Base-by-base conservation (phyloP, 257 asterid species). In the Cruciata laevipes region DNA sequence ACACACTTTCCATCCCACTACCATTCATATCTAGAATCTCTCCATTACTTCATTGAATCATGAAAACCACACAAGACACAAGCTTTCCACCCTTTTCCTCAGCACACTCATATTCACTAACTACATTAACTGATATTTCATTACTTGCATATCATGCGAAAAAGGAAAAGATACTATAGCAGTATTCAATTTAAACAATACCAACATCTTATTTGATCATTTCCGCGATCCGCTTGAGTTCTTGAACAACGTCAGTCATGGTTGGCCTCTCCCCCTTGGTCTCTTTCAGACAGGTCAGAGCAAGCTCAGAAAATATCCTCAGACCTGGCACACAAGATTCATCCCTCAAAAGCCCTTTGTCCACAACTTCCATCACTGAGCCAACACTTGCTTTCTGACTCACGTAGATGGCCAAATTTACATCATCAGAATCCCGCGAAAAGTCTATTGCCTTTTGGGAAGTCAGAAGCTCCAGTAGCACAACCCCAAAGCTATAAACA, bases 401-500 rank as follows among this genome's bases (percentile, higher is more conserved):
- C 35, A 77, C 82, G 60, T 77, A 77, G 21, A 60, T 64, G 6
- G 75, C 85, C 69, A 81, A 55, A 58, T 77, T 81, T 63, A 81
- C 80, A 58, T 66, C 69, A 4, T 77, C 82, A 3, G 67, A 49
- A 3, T 60, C 74, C 38, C 85, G 74, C 0, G 74, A 49, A 61
- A 78, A 78, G 35, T 78, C 83, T 35, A 81, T 58, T 21, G 77
- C 86, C 66, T 74, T 81, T 64, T 62, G 73, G 37, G 83, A 78
- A 51, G 86, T 81, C 47, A 81, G 72, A 55, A 81, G 71, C 69
- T 81, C 86, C 18, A 81, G 76, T 0, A 81, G 49, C 61, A 81
- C 83, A 49, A 81, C 81, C 60, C 83, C 86, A 2, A 75, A 81
- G 61, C 83, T 81, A 37, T 81, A 81, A 53, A 81, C 83, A 76